phyloP scores from a whole-genome alignment of 495 filamentous ascomycete genomes.

The Lasiosphaeria hispida region DNA sequence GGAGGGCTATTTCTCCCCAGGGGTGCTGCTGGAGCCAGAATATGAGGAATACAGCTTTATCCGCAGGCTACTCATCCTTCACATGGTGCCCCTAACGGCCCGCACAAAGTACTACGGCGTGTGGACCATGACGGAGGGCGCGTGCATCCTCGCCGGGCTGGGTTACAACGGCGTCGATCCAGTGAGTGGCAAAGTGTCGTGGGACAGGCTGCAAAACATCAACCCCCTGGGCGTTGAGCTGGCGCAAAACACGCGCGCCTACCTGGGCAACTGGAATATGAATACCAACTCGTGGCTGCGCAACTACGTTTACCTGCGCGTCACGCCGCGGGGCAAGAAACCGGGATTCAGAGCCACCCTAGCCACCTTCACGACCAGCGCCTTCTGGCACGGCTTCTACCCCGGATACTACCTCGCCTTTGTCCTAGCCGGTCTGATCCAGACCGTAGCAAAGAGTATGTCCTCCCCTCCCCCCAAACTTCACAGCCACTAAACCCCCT shows the following conservation, averaged over 20 bases:
- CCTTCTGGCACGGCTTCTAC: slow-evolving; percentile 98
- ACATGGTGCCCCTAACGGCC: slow-evolving; percentile 77
- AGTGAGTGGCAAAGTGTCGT: slow-evolving; percentile 75
- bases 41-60: slow-evolving; percentile 67
- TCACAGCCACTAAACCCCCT: slow-evolving; percentile 9
- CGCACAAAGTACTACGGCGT: slow-evolving; percentile 94
- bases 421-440: slow-evolving; percentile 81
- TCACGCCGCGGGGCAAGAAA: slow-evolving; percentile 93
- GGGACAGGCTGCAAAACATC: slow-evolving; percentile 87
- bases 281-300: slow-evolving; percentile 97
- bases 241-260: slow-evolving; percentile 87
- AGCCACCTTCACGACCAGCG: slow-evolving; percentile 90
- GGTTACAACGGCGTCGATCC: slow-evolving; percentile 92
- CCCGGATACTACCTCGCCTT: slow-evolving; percentile 95
- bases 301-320: slow-evolving; percentile 92
- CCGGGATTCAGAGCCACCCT: slow-evolving; percentile 93
- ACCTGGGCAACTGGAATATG: slow-evolving; percentile 93
- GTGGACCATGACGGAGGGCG: slow-evolving; percentile 89
- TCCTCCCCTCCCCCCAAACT: slow-evolving; percentile 4
- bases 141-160: slow-evolving; percentile 90
- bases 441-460: slow-evolving; percentile 91
- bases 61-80: slow-evolving; percentile 68
- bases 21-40: slow-evolving; percentile 54
- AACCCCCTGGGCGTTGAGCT: slow-evolving; percentile 76
- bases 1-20: slow-evolving; percentile 58